These are phyloP conservation scores for Passalora sequoiae DNA, from an alignment of 2,329 filamentous ascomycete genomes.

Conservation along the genomic window DNA sequence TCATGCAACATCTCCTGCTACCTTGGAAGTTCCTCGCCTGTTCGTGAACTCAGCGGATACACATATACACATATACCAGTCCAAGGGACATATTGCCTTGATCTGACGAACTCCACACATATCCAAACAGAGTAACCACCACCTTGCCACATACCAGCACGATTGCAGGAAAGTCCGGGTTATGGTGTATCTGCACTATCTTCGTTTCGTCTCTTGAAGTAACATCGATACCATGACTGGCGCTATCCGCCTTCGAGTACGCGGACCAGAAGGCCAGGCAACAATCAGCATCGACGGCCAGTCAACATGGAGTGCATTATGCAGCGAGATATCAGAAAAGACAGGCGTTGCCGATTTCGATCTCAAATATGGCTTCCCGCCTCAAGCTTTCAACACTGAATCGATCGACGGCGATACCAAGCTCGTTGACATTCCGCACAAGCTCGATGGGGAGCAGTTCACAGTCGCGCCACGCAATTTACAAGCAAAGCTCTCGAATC, in stretches of 20 bases:
- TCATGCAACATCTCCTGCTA: not conserved
- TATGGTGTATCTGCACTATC: too few species aligned
- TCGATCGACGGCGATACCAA: slow-evolving; percentile 46
- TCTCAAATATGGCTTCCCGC: slow-evolving; percentile 80
- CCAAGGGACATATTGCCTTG: too few species aligned
- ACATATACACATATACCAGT: too few species aligned
- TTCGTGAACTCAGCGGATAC: not conserved
- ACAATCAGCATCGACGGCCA: slow-evolving; percentile 64
- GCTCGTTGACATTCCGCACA: slow-evolving; percentile 54
- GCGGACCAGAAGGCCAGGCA: slow-evolving; percentile 67
- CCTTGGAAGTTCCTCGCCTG: not conserved
- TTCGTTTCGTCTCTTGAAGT: too few species aligned
- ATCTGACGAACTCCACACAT: too few species aligned
- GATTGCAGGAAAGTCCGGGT: too few species aligned
- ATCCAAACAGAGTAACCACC: too few species aligned
- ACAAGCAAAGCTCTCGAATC: slow-evolving; percentile 32
- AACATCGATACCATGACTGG: slow-evolving; percentile 20
- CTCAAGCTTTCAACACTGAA: slow-evolving; percentile 61
- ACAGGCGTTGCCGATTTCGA: slow-evolving; percentile 64
- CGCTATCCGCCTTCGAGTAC: slow-evolving; percentile 67
- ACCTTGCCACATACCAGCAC: too few species aligned
- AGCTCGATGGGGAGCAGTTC: slow-evolving; percentile 63
- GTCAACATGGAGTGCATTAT: slow-evolving; percentile 60
- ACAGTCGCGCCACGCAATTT: slow-evolving; percentile 53
- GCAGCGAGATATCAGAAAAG: slow-evolving; percentile 56